These are phyloP conservation scores for Begonia peltatifolia DNA, from an alignment of 306 rosid genomes.

Conservation along the genomic window DNA sequence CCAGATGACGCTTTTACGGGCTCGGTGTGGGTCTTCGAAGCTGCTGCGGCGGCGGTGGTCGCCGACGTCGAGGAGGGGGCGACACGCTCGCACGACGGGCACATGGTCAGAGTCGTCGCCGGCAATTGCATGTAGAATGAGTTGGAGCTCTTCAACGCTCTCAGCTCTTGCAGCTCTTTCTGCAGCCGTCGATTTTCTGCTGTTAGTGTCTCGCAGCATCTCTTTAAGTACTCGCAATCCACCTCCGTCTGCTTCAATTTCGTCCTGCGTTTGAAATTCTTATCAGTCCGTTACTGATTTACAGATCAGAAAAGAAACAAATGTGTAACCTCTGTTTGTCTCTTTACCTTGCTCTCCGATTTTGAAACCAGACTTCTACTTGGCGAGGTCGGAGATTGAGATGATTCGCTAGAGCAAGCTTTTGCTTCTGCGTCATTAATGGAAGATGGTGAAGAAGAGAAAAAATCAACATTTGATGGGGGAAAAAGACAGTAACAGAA, in stretches of 20 bases:
- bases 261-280: slow-evolving; percentile 22
- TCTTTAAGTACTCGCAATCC: slow-evolving; percentile 57
- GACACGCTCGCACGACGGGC: slow-evolving; percentile 66
- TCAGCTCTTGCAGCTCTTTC: slow-evolving; percentile 64
- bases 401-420: slow-evolving; percentile 15
- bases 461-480: background rate
- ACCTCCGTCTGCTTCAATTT: slow-evolving; percentile 70
- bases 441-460: background rate
- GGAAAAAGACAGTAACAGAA: background rate
- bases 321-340: background rate
- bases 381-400: slow-evolving; percentile 22
- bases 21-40: slow-evolving; percentile 1
- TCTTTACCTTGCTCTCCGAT: slow-evolving; percentile 23
- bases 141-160: slow-evolving; percentile 55
- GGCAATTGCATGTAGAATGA: slow-evolving; percentile 68
- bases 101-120: slow-evolving; percentile 71
- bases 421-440: slow-evolving; percentile 11
- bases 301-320: too few species aligned
- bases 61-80: slow-evolving; percentile 29
- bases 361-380: slow-evolving; percentile 31
- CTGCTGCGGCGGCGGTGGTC: slow-evolving; percentile 10
- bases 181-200: slow-evolving; percentile 62
- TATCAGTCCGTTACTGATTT: too few species aligned
- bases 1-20: slow-evolving; percentile 15
- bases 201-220: slow-evolving; percentile 57